Percentiles rank a stretch among this genome's conserved stretches.
phyloP scores from a whole-genome alignment of 179 eudicot species.

The Sideroxylon spinosum region DNA sequence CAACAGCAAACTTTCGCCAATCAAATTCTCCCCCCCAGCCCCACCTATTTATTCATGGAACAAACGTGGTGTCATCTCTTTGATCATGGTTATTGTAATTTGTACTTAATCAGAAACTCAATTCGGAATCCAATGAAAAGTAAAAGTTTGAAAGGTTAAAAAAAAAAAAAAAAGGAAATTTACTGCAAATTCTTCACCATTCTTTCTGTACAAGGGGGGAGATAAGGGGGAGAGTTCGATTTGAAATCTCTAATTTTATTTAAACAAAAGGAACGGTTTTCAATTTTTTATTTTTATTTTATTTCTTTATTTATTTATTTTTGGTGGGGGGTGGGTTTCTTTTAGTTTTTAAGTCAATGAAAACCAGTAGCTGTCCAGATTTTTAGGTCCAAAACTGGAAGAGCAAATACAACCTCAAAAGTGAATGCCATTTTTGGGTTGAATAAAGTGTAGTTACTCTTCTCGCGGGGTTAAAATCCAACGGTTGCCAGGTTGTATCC shows the following conservation, averaged over 20 bases:
- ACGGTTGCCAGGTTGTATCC: too few species aligned
- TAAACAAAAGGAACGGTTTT: background rate
- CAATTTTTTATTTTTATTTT: background rate
- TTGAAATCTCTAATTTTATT: background rate
- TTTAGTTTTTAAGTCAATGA: slow-evolving; percentile 1
- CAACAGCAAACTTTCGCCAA: background rate
- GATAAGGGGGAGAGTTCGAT: background rate
- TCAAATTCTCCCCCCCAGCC: background rate
- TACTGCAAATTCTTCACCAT: background rate
- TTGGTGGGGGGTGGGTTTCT: slow-evolving; percentile 2
- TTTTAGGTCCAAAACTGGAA: slow-evolving; percentile 16
- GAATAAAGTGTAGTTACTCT: background rate
- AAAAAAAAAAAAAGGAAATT: background rate
- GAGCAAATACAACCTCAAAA: slow-evolving; percentile 14
- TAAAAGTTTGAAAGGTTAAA: background rate
- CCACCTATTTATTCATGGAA: background rate
- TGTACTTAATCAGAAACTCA: background rate
- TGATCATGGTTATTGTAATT: too few species aligned
- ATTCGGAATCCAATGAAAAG: background rate
- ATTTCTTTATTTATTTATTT: background rate
- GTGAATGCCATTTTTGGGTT: slow-evolving; percentile 19
- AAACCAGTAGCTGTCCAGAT: slow-evolving; percentile 16
- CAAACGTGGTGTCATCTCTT: slow-evolving; percentile 20
- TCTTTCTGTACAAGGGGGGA: background rate
- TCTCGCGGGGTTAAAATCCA: background rate